Evolutionary conservation across 2,329 filamentous ascomycete genomes (phyloP), one percentile per base, ranked within the genome.

Genomic region (Pseudogymnoascus sp.): DNA sequence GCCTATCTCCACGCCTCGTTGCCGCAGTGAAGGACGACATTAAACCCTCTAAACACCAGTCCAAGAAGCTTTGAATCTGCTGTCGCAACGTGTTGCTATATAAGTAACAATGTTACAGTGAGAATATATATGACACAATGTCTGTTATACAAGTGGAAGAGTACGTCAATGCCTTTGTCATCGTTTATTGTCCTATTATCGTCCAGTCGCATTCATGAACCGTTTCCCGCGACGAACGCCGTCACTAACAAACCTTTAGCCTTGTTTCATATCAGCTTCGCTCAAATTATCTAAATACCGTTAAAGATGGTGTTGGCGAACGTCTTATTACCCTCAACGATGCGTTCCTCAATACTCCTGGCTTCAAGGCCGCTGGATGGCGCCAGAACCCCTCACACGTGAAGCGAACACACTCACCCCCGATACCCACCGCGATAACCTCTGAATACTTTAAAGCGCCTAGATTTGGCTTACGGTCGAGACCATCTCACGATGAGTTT

Each of bases 341-440:
- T 71, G 82, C 82, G 67, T 89, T 93, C 71, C 80, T 95, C 66
- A 93, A 91, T 73, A 89, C 90, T 28, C 85, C 88, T 2, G 87
- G 89, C 31, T 95, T 93, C 79, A 91, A 91, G 75, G 86, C 89
- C 60, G 89, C 90, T 65, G 91, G 90, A 67, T 95, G 90, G 90
- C 84, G 85, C 46, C 79, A 87, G 59, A 90, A 89, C 71, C 84
- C 87, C 8, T 83, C 87, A 16, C 87, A 91, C 67, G 86, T 89
- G 74, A 93, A 93, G 75, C 86, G 90, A 69, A 93, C 89, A 56
- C 89, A 96, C 75, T 95, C 90, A 2, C 91, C 90, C 19, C 90
- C 90, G 1, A 96, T 96, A 63, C 90, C 90, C 8, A 93, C 90
- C 3, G 89, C 89, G 12, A 84, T 92, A 65, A 88, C 89, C 31